phyloP scores from a whole-genome alignment of 2,329 filamentous ascomycete species.

The Cadophora malorum region DNA sequence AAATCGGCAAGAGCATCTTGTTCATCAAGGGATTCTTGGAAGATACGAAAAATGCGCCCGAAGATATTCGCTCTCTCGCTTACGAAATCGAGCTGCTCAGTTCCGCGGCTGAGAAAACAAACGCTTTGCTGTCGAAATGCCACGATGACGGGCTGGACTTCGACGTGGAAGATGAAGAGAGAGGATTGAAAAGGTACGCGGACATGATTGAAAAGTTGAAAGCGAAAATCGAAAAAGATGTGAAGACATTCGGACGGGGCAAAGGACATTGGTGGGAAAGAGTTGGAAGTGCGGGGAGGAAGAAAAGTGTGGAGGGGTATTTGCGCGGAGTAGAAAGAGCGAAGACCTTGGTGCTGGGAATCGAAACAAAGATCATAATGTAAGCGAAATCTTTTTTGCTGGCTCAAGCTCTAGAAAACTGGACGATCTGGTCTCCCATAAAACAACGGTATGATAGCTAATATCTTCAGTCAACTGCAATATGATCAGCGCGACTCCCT shows the following conservation, averaged over 20 bases:
- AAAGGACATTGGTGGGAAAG: slow-evolving; percentile 10
- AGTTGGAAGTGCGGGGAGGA: slow-evolving; percentile 8
- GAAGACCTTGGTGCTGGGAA: slow-evolving; percentile 1
- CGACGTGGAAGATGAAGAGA: neutral
- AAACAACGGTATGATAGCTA: neutral
- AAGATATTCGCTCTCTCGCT: slow-evolving; percentile 6
- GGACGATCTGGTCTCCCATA: neutral
- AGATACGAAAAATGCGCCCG: slow-evolving; percentile 12
- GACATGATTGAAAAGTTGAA: neutral
- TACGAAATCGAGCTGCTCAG: neutral
- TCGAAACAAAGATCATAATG: neutral
- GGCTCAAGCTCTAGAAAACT: neutral
- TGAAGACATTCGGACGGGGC: neutral
- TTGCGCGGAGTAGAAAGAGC: slow-evolving; percentile 10
- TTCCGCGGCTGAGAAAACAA: neutral
- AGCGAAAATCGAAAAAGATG: slow-evolving; percentile 1
- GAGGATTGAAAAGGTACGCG: neutral
- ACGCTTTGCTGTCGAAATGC: neutral
- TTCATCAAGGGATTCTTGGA: slow-evolving; percentile 16
- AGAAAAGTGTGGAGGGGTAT: slow-evolving; percentile 9
- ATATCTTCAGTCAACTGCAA: neutral
- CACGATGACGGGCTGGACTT: neutral
- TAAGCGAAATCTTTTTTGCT: neutral
- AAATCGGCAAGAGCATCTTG: neutral
- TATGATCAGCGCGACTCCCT: neutral